These are phyloP conservation scores for Phytopythium chamaehyphon DNA, from an alignment of 352 stramenopile genomes.

Conservation along the genomic window DNA sequence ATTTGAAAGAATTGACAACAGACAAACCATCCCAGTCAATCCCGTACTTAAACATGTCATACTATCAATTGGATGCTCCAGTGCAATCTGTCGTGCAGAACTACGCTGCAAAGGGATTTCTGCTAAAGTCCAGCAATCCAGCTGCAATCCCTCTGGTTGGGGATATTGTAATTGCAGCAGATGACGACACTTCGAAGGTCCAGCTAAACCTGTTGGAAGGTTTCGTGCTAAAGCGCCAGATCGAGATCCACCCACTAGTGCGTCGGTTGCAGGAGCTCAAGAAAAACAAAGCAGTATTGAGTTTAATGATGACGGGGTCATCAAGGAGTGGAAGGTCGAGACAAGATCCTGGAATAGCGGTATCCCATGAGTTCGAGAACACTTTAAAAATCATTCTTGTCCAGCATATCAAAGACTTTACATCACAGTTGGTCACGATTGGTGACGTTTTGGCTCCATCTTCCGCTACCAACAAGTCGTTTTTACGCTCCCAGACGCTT, in stretches of 20 bases:
- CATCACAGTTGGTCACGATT: constrained; percentile 52
- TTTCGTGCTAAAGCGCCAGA: constrained; percentile 58
- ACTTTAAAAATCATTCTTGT: constrained; percentile 52
- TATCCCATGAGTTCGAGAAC: constrained; percentile 43
- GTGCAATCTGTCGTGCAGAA: constrained; percentile 28
- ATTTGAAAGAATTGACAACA: constrained; percentile 48
- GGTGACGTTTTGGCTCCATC: constrained; percentile 28
- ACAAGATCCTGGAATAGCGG: constrained; percentile 19
- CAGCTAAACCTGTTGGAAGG: constrained; percentile 60
- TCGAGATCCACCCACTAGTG: constrained; percentile 63
- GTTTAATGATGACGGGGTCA: constrained; percentile 2
- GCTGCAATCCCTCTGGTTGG: constrained; percentile 18
- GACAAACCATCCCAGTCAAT: constrained; percentile 38
- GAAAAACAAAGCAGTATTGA: constrained; percentile 31
- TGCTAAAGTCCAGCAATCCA: constrained; percentile 22
- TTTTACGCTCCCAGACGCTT: constrained; percentile 1
- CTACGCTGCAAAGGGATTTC: constrained; percentile 35
- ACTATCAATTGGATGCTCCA: constrained; percentile 36
- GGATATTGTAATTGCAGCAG: constrained; percentile 62
- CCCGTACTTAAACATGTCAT: constrained; percentile 60
- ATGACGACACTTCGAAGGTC: constrained; percentile 42
- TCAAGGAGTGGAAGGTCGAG: neutral
- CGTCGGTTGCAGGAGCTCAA: constrained; percentile 58
- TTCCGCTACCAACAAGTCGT: neutral
- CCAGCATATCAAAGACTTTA: constrained; percentile 51